Evolutionary conservation across 2,329 filamentous ascomycete species (phyloP), one percentile per base, ranked within the genome.

Genomic region (Exophiala oligosperma): DNA sequence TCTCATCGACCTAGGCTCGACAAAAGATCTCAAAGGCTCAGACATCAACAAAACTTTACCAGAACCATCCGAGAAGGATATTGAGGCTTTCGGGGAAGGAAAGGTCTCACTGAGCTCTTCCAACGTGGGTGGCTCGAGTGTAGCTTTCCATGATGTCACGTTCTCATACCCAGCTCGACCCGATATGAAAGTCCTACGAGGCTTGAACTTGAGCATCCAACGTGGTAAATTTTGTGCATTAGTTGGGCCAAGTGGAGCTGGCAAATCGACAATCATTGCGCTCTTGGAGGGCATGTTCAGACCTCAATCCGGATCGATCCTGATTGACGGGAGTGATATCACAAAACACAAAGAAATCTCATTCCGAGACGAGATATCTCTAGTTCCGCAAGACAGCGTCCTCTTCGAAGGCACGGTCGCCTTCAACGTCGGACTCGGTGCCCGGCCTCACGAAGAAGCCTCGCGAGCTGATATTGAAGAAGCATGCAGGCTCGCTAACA

Each of bases 271-370:
- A 0, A 94, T 92, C 0, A 95, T 97, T 70, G 88, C 90, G 4
- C 81, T 97, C 2, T 78, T 97, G 21, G 92, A 97, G 72, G 88
- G 93, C 29, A 97, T 97, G 78, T 97, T 97, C 71, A 91, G 97
- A 66, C 89, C 91, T 0, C 80, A 92, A 0, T 81, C 84, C 0
- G 93, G 93, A 9, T 85, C 85, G 11, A 81, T 97, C 29, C 89
- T 85, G 56, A 80, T 97, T 21, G 92, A 97, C 68, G 91, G 86
- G 54, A 84, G 86, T 63, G 89, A 96, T 61, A 90, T 97, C 67
- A 87, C 85, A 59, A 62, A 57, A 5, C 81, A 80, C 8, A 37
- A 41, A 12, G 79, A 96, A 91, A 14, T 52, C 68, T n/a, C 91
- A 53, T 96, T 96, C 28, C 50, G 56, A 14, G 86, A 82, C 17